phyloP scores from a whole-genome alignment of 108 stramenopile genomes.

The Fistulifera solaris region DNA sequence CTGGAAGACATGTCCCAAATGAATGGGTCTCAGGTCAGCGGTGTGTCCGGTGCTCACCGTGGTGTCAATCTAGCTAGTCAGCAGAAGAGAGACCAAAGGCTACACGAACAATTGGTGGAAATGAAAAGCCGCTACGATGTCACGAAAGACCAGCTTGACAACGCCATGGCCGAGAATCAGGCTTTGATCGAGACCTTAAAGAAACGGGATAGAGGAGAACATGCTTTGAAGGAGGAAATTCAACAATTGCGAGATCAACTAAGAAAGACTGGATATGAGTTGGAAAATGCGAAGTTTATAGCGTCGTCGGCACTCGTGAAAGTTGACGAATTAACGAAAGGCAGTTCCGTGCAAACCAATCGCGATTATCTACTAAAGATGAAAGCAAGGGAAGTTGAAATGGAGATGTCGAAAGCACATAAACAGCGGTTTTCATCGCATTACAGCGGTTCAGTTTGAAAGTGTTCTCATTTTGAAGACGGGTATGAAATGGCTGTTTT shows the following conservation, averaged over 20 bases:
- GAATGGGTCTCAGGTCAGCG: conserved; percentile 2
- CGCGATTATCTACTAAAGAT: too few relatives aligned
- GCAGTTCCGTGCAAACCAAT: conserved; percentile 1
- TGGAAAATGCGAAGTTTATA: conserved; percentile 49
- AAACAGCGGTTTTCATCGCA: too few relatives aligned
- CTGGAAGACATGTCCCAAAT: conserved; percentile 28
- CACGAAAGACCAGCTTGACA: conserved; percentile 30
- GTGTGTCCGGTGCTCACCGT: neutral
- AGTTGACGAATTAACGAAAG: conserved; percentile 12
- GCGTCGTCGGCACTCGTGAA: conserved; percentile 31
- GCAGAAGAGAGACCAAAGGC: conserved; percentile 13
- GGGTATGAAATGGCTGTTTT: too few relatives aligned
- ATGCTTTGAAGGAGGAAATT: conserved; percentile 14
- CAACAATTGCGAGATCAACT: conserved; percentile 9
- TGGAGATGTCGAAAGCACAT: too few relatives aligned
- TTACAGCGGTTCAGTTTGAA: too few relatives aligned
- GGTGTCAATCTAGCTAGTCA: neutral
- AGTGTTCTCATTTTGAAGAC: too few relatives aligned
- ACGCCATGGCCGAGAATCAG: conserved; percentile 38
- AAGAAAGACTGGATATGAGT: conserved; percentile 34
- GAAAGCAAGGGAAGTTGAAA: too few relatives aligned
- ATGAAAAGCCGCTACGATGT: conserved; percentile 43
- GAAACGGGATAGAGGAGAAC: conserved; percentile 27
- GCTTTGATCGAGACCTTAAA: conserved; percentile 27
- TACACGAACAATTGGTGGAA: conserved; percentile 35